Base-by-base conservation (phyloP, 805 yeast genomes). In the Cephaloascus fragrans region DNA sequence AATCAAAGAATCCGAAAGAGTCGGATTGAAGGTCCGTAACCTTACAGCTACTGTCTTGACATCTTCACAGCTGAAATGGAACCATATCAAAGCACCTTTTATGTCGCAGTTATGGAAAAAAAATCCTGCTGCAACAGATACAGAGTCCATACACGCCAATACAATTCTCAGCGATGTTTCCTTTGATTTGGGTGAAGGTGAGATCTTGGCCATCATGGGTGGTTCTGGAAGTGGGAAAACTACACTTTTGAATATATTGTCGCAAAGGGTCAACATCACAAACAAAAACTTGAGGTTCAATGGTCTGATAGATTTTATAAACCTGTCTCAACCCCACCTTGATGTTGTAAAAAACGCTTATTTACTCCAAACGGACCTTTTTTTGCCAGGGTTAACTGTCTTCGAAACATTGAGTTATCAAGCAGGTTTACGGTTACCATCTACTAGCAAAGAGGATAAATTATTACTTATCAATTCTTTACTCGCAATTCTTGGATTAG, bases 221-320 rank as follows among this genome's bases (percentile, higher is more conserved):
- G 71, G 71, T 1, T 63, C 69, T 1, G 71, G 71, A 1, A 53
- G 63, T 35, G 71, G 71, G 1, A 66, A 66, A 40, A 65, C 71
- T 5, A 66, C 71, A 1, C 47, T 66, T n/a, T 50, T 66, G 16
- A 66, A 66, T 37, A 56, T 61, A 1, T 52, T 66, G 36, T 62
- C 68, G 1, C 38, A 53, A 26, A 47, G 71, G 17, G 12, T 16
- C 6, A 34, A 18, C 20, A 14, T 14, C 33, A n/a, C 33, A n/a
- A 16, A 31, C 8, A 31, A 31, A 16, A n/a, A 8, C 15, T 16
- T 31, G 18, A 6, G 17, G 8, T 31, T 31, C 15, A 16, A 31
- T 16, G 33, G 33, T 6, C 8, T 6, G 8, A 31, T 31, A 6
- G 15, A 8, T 14, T 31, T 31, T 16, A 31, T 14, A 14, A 16